Percentiles rank a stretch among this genome's conserved stretches.
Evolutionary conservation across 2,329 filamentous ascomycete genomes (phyloP).

Genomic region (Fusarium devonianum): DNA sequence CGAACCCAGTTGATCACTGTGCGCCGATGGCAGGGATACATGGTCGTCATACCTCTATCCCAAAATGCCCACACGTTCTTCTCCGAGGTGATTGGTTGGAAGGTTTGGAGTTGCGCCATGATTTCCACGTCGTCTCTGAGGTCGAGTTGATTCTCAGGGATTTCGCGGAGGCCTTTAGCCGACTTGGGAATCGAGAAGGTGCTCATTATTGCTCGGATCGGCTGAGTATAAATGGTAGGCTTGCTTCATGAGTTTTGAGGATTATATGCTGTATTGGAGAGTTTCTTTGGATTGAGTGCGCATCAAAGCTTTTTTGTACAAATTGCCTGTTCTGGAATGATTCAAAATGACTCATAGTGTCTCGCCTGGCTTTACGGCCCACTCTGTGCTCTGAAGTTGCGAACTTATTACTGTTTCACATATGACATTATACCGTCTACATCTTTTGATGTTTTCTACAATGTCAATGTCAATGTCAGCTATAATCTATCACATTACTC

Average conservation of each 20-base stretch:
- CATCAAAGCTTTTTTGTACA: no score
- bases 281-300: no score
- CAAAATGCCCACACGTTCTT: conserved; percentile 57
- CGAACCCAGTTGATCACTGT: conserved; percentile 54
- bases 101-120: conserved; percentile 38
- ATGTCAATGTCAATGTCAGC: no score
- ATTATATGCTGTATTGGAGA: no score
- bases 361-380: not conserved
- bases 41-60: conserved; percentile 48
- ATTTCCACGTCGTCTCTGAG: conserved; percentile 45
- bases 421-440: no score
- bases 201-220: conserved; percentile 15
- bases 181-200: conserved; percentile 11
- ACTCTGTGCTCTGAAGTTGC: not conserved
- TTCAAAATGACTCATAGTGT: not conserved
- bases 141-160: conserved; percentile 21
- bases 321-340: no score
- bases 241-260: no score
- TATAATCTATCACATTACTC: no score
- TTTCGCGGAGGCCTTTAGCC: conserved; percentile 18
- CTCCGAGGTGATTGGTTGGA: conserved; percentile 47
- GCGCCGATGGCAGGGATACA: conserved; percentile 48
- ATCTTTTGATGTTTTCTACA: no score
- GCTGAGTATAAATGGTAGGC: no score
- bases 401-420: no score